Conservation (phyloP, 345 rosid genomes). For the Rubroshorea leprosula region DNA sequence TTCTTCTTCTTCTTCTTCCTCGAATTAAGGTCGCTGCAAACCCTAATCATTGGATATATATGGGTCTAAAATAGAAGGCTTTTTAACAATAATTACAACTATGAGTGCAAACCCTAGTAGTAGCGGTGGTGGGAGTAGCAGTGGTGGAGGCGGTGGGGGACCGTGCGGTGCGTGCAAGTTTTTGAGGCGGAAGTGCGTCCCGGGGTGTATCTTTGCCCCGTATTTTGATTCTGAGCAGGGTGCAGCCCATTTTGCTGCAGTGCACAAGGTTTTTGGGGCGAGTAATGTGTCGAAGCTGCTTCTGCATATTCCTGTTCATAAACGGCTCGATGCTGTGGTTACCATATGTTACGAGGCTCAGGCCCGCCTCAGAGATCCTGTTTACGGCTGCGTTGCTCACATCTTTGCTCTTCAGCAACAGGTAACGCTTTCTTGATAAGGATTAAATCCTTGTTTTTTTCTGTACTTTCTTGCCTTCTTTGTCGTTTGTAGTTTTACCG, state of each 20-base stretch:
- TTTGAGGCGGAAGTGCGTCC: conserved; percentile 69
- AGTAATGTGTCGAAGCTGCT: conserved; percentile 86
- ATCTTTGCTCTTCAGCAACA: conserved; percentile 82
- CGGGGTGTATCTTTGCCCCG: conserved; percentile 77
- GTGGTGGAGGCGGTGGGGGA: conserved; percentile 32
- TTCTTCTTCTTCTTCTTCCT: background rate
- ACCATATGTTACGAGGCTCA: conserved; percentile 77
- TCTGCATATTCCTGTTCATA: conserved; percentile 48
- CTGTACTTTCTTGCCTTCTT: background rate
- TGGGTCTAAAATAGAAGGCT: conserved; percentile 7
- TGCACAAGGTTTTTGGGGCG: conserved; percentile 85
- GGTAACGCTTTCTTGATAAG: conserved; percentile 42
- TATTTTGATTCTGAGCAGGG: conserved; percentile 85
- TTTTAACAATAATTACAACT: conserved; percentile 13
- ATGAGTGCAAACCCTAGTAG: conserved; percentile 57
- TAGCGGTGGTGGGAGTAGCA: conserved; percentile 34
- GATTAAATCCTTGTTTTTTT: conserved; percentile 32
- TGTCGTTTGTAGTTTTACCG: no score
- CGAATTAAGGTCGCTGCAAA: no score
- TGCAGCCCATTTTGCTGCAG: conserved; percentile 78
- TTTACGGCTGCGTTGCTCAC: conserved; percentile 81
- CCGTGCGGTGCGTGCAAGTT: conserved; percentile 94
- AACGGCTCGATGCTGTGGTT: conserved; percentile 62
- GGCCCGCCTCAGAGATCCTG: conserved; percentile 69
- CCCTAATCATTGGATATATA: conserved; percentile 21